Evolutionary conservation across 306 rosid species (phyloP).

Genomic region (Parietaria judaica): DNA sequence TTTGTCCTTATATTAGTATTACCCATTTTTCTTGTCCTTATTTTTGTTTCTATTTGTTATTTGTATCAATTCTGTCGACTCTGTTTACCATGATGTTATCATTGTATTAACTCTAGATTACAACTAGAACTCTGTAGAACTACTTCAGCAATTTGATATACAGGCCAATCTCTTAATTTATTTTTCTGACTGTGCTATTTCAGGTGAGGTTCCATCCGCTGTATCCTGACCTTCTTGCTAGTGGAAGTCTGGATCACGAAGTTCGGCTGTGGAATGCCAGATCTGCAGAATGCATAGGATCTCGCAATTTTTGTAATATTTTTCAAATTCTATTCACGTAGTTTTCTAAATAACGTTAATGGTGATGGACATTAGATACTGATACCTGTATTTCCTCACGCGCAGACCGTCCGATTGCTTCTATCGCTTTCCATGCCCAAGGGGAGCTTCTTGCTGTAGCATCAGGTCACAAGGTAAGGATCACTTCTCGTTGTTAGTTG

Average conservation of each 20-base stretch:
- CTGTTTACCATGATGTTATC: too few relatives aligned
- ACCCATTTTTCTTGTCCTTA: too few relatives aligned
- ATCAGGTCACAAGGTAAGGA: conserved; percentile 86
- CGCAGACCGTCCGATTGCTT: conserved; percentile 90
- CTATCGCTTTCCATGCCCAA: conserved; percentile 90
- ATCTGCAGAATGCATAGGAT: conserved; percentile 77
- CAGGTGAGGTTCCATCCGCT: conserved; percentile 99
- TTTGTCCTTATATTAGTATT: too few relatives aligned
- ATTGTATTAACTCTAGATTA: too few relatives aligned
- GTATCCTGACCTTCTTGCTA: conserved; percentile 80
- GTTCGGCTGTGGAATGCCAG: conserved; percentile 94
- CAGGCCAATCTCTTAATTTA: neutral
- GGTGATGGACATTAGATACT: too few relatives aligned
- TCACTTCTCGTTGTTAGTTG: conserved; percentile 12
- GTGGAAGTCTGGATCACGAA: conserved; percentile 99
- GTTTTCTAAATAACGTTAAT: neutral
- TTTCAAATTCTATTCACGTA: conserved; percentile 6
- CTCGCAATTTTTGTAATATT: conserved; percentile 72
- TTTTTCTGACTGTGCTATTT: conserved; percentile 6
- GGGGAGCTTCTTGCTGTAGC: conserved; percentile 97
- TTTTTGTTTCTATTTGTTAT: neutral
- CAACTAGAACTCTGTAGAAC: too few relatives aligned
- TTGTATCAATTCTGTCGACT: too few relatives aligned
- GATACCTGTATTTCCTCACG: conserved; percentile 3
- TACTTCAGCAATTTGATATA: too few relatives aligned